Percentiles rank a stretch among this genome's conserved stretches.
Evolutionary conservation across 2,329 filamentous ascomycete genomes (phyloP).

Genomic region (Clarireedia paspali): DNA sequence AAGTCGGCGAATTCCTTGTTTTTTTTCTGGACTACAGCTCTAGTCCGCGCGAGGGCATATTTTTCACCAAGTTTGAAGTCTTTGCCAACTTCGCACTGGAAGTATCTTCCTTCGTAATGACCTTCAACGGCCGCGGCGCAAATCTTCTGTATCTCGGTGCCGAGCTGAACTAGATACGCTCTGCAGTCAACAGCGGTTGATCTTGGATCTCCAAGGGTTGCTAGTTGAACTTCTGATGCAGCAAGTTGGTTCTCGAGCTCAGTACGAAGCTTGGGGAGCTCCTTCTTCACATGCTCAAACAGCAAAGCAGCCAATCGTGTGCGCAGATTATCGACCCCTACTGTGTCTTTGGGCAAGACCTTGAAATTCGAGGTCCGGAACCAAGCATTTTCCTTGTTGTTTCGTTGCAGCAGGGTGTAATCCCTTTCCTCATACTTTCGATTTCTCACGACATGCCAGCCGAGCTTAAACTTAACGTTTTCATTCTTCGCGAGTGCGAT

Average conservation of each 20-base stretch:
- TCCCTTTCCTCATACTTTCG: slow-evolving; percentile 33
- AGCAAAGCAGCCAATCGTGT: slow-evolving; percentile 22
- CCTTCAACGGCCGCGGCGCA: slow-evolving; percentile 29
- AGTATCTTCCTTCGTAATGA: slow-evolving; percentile 28
- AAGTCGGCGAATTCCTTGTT: slow-evolving; percentile 24
- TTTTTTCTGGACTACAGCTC: slow-evolving; percentile 27
- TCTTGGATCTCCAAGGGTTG: slow-evolving; percentile 13
- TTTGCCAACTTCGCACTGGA: slow-evolving; percentile 12
- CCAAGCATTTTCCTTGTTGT: slow-evolving; percentile 17
- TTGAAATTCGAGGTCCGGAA: slow-evolving; percentile 27
- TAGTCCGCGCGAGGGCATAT: slow-evolving; percentile 18
- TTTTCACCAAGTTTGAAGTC: slow-evolving; percentile 14
- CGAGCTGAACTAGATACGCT: slow-evolving; percentile 24
- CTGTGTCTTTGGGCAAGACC: slow-evolving; percentile 12
- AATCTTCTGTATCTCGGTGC: slow-evolving; percentile 24
- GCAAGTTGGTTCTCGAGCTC: slow-evolving; percentile 16
- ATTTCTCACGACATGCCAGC: slow-evolving; percentile 43
- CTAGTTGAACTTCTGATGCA: slow-evolving; percentile 5
- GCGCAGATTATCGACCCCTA: slow-evolving; percentile 24
- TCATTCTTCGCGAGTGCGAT: slow-evolving; percentile 34
- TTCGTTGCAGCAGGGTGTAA: slow-evolving; percentile 20
- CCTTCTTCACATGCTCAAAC: slow-evolving; percentile 28
- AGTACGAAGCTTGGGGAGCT: slow-evolving; percentile 22
- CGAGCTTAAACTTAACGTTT: slow-evolving; percentile 34
- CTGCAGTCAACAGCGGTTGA: slow-evolving; percentile 17